Evolutionary conservation across 805 yeast species (phyloP).

Genomic region (Lachancea mirantina): DNA sequence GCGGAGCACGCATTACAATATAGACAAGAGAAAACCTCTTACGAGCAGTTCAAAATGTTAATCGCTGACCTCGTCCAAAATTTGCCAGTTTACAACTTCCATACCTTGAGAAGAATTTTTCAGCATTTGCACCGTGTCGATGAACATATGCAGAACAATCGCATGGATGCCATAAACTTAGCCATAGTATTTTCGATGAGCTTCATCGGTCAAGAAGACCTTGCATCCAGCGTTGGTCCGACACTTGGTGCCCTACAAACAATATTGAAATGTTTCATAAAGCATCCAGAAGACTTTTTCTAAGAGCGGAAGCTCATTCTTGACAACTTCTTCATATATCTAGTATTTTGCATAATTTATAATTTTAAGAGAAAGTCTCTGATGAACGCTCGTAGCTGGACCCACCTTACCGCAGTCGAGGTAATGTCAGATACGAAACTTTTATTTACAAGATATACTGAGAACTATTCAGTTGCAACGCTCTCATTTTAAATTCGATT

Average conservation of each 20-base stretch:
- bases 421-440: too few relatives aligned
- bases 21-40: conserved; percentile 17
- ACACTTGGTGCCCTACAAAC: conserved; percentile 49
- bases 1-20: conserved; percentile 29
- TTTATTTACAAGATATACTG: too few relatives aligned
- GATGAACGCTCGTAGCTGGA: too few relatives aligned
- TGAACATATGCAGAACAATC: conserved; percentile 57
- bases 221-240: conserved; percentile 40
- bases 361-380: too few relatives aligned
- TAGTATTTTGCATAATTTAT: not conserved
- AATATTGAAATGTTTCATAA: conserved; percentile 43
- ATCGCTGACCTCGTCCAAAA: conserved; percentile 31
- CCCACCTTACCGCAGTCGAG: too few relatives aligned
- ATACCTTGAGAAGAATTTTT: conserved; percentile 58
- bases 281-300: conserved; percentile 32
- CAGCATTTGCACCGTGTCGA: conserved; percentile 66
- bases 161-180: conserved; percentile 82
- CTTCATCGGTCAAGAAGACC: conserved; percentile 40
- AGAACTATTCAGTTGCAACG: conserved; percentile 1
- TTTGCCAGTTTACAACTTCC: conserved; percentile 62
- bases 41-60: conserved; percentile 20
- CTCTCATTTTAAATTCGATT: conserved; percentile 17
- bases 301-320: conserved; percentile 1
- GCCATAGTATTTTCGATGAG: conserved; percentile 83
- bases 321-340: conserved; percentile 1